Percentiles rank a stretch among this genome's conserved stretches.
Conservation (phyloP, 148 eudicot genomes). For the Chenopodium suecicum region DNA sequence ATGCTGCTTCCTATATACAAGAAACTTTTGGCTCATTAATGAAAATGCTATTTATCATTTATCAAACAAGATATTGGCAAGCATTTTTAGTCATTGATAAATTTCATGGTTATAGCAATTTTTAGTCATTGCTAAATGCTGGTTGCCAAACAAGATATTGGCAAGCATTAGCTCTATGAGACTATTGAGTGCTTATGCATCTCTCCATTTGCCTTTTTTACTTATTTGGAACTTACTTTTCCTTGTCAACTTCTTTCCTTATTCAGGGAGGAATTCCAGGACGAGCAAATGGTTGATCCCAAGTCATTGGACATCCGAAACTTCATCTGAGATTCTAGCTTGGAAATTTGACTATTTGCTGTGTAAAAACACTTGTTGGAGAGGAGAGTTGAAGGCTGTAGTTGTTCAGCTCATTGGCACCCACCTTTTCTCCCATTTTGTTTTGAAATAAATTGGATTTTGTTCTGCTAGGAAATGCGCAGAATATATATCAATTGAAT, state of each 20-base stretch:
- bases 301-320: slow-evolving; percentile 86
- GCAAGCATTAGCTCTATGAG: neutral
- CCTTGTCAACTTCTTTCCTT: neutral
- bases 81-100: no score
- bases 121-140: neutral
- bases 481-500: slow-evolving; percentile 13
- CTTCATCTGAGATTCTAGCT: slow-evolving; percentile 53
- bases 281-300: slow-evolving; percentile 80
- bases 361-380: slow-evolving; percentile 18
- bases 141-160: neutral
- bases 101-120: no score
- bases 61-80: no score
- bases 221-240: neutral
- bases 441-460: slow-evolving; percentile 25
- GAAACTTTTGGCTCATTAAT: neutral
- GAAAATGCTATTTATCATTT: neutral
- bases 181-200: neutral
- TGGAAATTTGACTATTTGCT: slow-evolving; percentile 12
- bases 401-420: slow-evolving; percentile 5
- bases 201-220: neutral
- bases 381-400: slow-evolving; percentile 16
- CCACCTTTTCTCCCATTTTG: slow-evolving; percentile 1
- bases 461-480: slow-evolving; percentile 11
- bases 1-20: neutral
- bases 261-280: slow-evolving; percentile 92